Conservation (phyloP, 1,284 basidiomycete species). For the Neonothopanus nambi region DNA sequence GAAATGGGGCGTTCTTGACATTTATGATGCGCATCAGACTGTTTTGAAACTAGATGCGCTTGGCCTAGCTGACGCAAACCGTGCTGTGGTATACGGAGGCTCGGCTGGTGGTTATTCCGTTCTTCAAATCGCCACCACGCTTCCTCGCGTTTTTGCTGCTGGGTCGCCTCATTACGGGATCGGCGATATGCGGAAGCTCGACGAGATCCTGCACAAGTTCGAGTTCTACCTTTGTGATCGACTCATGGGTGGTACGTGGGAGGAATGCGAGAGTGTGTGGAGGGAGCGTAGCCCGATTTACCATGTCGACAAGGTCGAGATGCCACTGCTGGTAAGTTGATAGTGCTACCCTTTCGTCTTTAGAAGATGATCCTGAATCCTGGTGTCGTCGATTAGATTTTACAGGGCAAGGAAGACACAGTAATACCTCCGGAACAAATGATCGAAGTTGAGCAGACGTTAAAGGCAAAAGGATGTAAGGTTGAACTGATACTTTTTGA, state of each 20-base stretch:
- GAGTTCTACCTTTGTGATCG: conserved; percentile 44
- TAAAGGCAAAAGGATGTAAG: conserved; percentile 36
- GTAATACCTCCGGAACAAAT: conserved; percentile 49
- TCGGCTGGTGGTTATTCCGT: conserved; percentile 56
- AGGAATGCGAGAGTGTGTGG: conserved; percentile 46
- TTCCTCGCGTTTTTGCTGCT: conserved; percentile 36
- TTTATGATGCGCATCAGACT: conserved; percentile 5
- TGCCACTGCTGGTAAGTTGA: conserved; percentile 46
- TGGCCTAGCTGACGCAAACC: conserved; percentile 15
- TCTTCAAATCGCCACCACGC: conserved; percentile 37
- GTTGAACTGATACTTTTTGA: conserved; percentile 44
- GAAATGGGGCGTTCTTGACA: conserved; percentile 5
- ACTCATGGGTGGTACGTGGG: conserved; percentile 48
- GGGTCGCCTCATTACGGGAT: conserved; percentile 48
- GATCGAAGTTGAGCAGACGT: conserved; percentile 38
- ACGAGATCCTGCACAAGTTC: conserved; percentile 54
- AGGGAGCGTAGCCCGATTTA: conserved; percentile 45
- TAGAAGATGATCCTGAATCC: neutral
- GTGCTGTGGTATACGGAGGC: conserved; percentile 39
- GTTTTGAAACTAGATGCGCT: conserved; percentile 1
- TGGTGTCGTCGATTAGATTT: conserved; percentile 28
- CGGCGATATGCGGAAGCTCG: conserved; percentile 43
- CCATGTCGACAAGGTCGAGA: conserved; percentile 45
- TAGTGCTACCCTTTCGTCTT: neutral
- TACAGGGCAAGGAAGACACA: conserved; percentile 47